Conservation (phyloP, 2,329 filamentous ascomycete species). For the Cercospora nicotianae region DNA sequence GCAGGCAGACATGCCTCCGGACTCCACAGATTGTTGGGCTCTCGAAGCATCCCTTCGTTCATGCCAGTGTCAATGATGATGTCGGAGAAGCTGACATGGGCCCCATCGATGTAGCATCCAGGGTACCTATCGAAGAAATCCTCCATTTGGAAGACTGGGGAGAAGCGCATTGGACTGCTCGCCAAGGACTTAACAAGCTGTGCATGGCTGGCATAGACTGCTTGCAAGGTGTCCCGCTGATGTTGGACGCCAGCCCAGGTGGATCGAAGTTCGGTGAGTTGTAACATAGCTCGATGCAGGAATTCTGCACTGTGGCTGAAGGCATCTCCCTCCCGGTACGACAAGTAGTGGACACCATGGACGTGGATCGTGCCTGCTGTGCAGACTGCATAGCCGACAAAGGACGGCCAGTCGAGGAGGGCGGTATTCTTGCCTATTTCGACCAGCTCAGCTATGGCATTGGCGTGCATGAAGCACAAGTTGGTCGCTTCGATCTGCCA, state of each 20-base stretch:
- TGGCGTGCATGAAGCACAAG: constrained; percentile 81
- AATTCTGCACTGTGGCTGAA: constrained; percentile 69
- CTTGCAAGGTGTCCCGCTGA: constrained; percentile 75
- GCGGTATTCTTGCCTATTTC: constrained; percentile 73
- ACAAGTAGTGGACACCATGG: constrained; percentile 77
- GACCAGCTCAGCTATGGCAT: constrained; percentile 79
- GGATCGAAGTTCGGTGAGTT: constrained; percentile 71
- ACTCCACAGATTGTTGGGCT: neutral
- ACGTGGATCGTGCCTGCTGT: constrained; percentile 87
- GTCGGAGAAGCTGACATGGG: constrained; percentile 71
- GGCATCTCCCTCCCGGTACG: constrained; percentile 58
- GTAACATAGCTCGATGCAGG: constrained; percentile 74
- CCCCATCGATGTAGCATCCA: constrained; percentile 69
- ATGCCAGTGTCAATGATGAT: constrained; percentile 44
- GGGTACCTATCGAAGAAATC: constrained; percentile 86
- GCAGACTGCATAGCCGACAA: constrained; percentile 82
- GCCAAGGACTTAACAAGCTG: constrained; percentile 74
- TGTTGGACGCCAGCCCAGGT: constrained; percentile 78
- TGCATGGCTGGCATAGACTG: constrained; percentile 73
- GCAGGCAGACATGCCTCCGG: constrained; percentile 9
- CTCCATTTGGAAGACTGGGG: constrained; percentile 78
- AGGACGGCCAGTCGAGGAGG: constrained; percentile 79
- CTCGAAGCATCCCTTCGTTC: constrained; percentile 6
- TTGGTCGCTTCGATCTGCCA: constrained; percentile 93
- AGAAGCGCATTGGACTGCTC: constrained; percentile 69